A percentile compares a stretch with the other conserved stretches of the same genome.
These are phyloP conservation scores for Yamadazyma buinensis DNA, from an alignment of 1,139 yeast genomes.

Conservation along the genomic window DNA sequence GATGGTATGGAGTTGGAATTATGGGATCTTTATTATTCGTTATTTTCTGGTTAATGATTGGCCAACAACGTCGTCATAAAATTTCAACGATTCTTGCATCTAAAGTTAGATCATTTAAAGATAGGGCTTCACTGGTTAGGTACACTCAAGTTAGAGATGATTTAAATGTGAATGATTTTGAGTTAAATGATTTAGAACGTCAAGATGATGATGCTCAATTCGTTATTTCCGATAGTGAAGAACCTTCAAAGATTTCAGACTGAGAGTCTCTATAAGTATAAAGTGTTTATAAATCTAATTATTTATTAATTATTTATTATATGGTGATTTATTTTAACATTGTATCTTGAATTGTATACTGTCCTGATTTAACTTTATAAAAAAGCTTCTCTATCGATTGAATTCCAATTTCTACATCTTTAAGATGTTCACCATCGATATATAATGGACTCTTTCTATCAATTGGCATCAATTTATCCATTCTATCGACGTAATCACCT, in stretches of 20 bases:
- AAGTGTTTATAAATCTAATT: neutral
- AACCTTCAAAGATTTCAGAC: neutral
- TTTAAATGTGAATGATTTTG: conserved; percentile 7
- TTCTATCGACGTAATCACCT: conserved; percentile 20
- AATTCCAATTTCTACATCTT: conserved; percentile 23
- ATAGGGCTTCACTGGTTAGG: neutral
- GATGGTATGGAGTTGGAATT: conserved; percentile 53
- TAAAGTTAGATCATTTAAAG: neutral
- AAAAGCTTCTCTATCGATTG: conserved; percentile 22
- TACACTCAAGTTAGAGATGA: conserved; percentile 5
- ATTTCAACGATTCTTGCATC: conserved; percentile 9
- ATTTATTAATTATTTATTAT: neutral
- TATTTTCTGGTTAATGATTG: conserved; percentile 47
- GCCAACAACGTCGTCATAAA: conserved; percentile 26
- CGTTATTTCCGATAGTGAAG: conserved; percentile 8
- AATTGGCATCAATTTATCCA: conserved; percentile 19
- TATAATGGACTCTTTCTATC: conserved; percentile 24
- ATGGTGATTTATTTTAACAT: neutral
- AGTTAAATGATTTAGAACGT: conserved; percentile 6
- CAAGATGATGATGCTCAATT: conserved; percentile 1
- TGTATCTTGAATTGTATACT: conserved; percentile 10
- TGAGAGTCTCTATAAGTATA: too few species aligned
- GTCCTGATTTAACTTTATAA: conserved; percentile 19
- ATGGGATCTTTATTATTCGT: conserved; percentile 40
- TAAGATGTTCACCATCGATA: conserved; percentile 20